These are phyloP conservation scores for Hyphodiscus hymeniophilus DNA, from an alignment of 495 filamentous ascomycete genomes.

Conservation along the genomic window DNA sequence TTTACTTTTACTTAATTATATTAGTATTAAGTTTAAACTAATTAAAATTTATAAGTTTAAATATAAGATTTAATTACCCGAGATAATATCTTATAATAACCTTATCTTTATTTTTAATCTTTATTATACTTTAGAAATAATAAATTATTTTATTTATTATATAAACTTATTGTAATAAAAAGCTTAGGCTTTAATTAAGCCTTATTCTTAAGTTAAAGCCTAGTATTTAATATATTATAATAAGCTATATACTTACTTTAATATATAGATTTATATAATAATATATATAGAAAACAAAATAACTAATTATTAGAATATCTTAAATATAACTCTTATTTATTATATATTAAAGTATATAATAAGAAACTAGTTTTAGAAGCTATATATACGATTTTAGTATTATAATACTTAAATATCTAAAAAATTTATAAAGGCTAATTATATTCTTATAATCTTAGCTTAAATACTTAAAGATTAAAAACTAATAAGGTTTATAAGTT, in stretches of 20 bases:
- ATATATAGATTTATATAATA: not conserved
- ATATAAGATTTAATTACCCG: no score
- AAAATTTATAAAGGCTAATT: no score
- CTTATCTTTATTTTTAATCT: no score
- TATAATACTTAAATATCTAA: no score
- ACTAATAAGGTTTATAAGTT: no score
- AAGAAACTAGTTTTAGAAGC: not conserved
- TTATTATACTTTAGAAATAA: no score
- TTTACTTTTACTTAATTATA: no score
- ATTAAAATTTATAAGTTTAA: no score
- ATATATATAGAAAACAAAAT: not conserved
- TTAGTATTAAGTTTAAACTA: no score
- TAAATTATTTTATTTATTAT: not conserved
- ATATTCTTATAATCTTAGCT: no score
- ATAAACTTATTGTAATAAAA: not conserved
- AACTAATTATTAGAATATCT: not conserved
- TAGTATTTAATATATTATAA: not conserved
- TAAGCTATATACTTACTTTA: not conserved
- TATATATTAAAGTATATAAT: not conserved
- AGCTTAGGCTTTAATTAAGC: not conserved
- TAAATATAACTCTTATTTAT: not conserved
- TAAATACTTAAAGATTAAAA: no score
- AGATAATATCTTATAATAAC: no score
- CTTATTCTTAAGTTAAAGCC: not conserved
- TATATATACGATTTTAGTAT: not conserved